Evolutionary conservation across 1,139 yeast genomes (phyloP).

Genomic region (Meyerozyma elateridarum): DNA sequence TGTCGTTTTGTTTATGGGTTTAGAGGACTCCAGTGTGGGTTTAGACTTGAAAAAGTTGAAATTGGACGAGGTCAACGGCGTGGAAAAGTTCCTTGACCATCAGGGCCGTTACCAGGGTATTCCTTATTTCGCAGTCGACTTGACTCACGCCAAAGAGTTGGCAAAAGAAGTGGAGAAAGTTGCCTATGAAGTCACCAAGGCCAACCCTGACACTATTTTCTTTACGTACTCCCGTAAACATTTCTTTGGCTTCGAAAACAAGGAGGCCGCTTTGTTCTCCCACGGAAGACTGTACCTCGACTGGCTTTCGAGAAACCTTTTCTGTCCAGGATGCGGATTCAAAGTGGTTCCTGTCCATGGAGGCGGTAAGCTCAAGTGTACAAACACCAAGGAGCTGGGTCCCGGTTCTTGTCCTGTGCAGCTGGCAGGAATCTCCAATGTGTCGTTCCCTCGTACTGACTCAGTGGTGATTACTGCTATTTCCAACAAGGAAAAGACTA

Average conservation of each 20-base stretch:
- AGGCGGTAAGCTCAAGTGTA: conserved; percentile 75
- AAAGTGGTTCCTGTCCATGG: conserved; percentile 68
- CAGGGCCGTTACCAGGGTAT: conserved; percentile 58
- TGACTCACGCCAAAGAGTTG: conserved; percentile 33
- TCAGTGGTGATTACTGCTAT: conserved; percentile 81
- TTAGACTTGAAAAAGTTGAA: conserved; percentile 27
- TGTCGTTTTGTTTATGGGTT: conserved; percentile 59
- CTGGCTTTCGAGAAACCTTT: conserved; percentile 72
- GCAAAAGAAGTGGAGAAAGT: conserved; percentile 17
- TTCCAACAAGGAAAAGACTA: conserved; percentile 54
- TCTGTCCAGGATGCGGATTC: conserved; percentile 87
- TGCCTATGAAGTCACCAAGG: conserved; percentile 12
- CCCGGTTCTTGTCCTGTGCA: conserved; percentile 49
- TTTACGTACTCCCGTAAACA: conserved; percentile 35
- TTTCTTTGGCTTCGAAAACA: conserved; percentile 29
- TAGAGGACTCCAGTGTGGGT: conserved; percentile 53
- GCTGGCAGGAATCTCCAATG: conserved; percentile 49
- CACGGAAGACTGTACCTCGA: conserved; percentile 84
- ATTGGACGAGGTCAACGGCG: conserved; percentile 18
- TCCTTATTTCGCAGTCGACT: conserved; percentile 76
- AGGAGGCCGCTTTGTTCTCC: conserved; percentile 65
- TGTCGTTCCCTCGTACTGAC: conserved; percentile 89
- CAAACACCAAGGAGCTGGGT: conserved; percentile 23
- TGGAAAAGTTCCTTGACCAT: conserved; percentile 34
- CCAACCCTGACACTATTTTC: conserved; percentile 20